Evolutionary conservation across 176 grass and related monocot species (phyloP), one percentile per base, ranked within the genome.

Genomic region (Olyra latifolia): DNA sequence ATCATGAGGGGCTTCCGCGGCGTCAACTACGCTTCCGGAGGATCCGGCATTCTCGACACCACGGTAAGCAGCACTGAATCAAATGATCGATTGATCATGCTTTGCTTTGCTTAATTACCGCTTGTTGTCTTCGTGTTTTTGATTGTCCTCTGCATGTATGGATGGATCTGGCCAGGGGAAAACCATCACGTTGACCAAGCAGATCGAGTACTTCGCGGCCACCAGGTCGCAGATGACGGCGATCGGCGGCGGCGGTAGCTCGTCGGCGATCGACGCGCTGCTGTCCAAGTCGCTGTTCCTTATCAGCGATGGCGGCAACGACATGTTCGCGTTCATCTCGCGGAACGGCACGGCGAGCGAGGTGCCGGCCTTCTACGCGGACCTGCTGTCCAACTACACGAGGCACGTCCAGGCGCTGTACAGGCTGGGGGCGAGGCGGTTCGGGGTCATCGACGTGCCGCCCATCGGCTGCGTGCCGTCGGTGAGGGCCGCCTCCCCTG

Each of bases 31-130:
- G 91, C 91, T 47, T 90, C 91, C 10, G 91, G 80, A 0, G 87
- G 91, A 13, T 83, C 91, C 55, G 91, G 91, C 54, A 78, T 88
- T 58, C 88, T 93, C 8, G 87, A 93, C 52, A 84, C 84, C 58
- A 93, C 91, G 5, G 91, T 84, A 72, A 84, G 57, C 8, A 47
- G 0, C 8, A 27, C 0, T 2, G 41, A 4, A 35, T 1, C 32
- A 35, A 35, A 35, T 35, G 32, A 35, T 35, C 32, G 5, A 35
- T 35, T 35, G 32, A 0, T 35, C 32, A 35, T 35, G 32, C 32
- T 35, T 35, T 35, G 32, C 32, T 1, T 35, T 2, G 32, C 32
- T 35, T 35, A 35, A 35, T 35, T 35, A 35, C 32, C 32, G 5
- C 32, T 35, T 35, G 32, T 35, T 35, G 32, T n/a, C n/a, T n/a